Percentiles rank a stretch among this genome's conserved stretches.
Conservation (phyloP, 2,329 filamentous ascomycete species). For the Phoma sp. region DNA sequence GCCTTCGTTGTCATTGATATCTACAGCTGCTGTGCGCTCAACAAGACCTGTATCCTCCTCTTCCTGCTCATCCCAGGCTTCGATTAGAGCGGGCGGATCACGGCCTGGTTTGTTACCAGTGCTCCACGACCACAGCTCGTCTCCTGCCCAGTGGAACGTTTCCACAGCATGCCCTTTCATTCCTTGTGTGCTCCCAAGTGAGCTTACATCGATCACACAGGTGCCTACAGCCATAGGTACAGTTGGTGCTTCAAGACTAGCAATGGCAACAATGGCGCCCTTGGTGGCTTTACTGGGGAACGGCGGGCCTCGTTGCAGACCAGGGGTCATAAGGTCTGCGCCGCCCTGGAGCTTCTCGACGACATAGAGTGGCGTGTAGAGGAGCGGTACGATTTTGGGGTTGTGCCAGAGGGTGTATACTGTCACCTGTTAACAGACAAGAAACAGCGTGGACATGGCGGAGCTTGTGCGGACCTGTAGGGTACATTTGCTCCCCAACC, state of each 20-base stretch:
- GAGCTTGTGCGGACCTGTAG: conserved; percentile 45
- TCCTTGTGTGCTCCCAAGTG: conserved; percentile 63
- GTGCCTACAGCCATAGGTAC: conserved; percentile 70
- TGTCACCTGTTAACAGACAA: conserved; percentile 24
- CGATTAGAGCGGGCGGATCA: conserved; percentile 60
- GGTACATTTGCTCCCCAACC: conserved; percentile 64
- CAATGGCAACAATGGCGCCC: conserved; percentile 69
- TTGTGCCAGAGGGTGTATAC: conserved; percentile 74
- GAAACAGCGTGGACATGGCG: neutral
- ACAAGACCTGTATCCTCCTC: conserved; percentile 44
- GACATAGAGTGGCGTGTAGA: conserved; percentile 69
- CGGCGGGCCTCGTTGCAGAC: conserved; percentile 68
- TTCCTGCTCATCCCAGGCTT: conserved; percentile 57
- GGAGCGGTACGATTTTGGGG: conserved; percentile 65
- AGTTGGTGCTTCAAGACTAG: conserved; percentile 64
- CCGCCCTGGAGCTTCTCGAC: conserved; percentile 70
- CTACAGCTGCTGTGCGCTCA: conserved; percentile 52
- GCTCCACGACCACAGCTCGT: conserved; percentile 73
- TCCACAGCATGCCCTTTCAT: conserved; percentile 70
- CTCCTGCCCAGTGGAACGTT: conserved; percentile 71
- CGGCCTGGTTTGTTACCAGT: conserved; percentile 61
- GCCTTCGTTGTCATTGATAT: conserved; percentile 56
- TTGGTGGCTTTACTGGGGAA: conserved; percentile 67
- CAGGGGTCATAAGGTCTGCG: conserved; percentile 74
- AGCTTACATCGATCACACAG: conserved; percentile 69